Conservation (phyloP, 352 stramenopile genomes). For the Globisporangium paroecandrum region DNA sequence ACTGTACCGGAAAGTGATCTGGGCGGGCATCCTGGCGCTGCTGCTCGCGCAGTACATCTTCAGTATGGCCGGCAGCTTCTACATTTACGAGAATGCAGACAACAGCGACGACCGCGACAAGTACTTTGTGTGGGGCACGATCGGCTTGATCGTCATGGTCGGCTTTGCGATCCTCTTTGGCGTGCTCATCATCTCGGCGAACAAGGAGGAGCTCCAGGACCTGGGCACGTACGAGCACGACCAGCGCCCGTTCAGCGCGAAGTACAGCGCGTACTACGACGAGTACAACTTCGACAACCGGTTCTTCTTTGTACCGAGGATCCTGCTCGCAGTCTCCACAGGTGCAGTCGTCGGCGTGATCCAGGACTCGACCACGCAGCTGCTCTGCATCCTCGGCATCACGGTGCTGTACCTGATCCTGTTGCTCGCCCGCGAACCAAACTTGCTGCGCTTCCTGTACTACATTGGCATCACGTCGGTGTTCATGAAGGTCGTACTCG, state of each 20-base stretch:
- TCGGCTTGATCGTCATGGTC: slow-evolving; percentile 43
- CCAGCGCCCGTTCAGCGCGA: slow-evolving; percentile 69
- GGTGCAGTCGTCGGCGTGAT: slow-evolving; percentile 72
- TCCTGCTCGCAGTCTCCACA: slow-evolving; percentile 65
- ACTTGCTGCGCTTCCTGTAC: slow-evolving; percentile 78
- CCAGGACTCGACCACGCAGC: slow-evolving; percentile 58
- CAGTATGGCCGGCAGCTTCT: slow-evolving; percentile 76
- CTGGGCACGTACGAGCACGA: slow-evolving; percentile 75
- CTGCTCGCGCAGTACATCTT: slow-evolving; percentile 86
- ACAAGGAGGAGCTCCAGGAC: slow-evolving; percentile 69
- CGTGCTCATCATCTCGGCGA: slow-evolving; percentile 59
- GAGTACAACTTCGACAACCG: slow-evolving; percentile 90
- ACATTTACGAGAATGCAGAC: slow-evolving; percentile 48
- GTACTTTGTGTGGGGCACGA: slow-evolving; percentile 43
- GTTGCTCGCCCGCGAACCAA: slow-evolving; percentile 66
- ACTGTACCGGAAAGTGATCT: slow-evolving; percentile 84
- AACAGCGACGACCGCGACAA: slow-evolving; percentile 24
- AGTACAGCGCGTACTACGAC: slow-evolving; percentile 87
- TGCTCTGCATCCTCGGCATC: slow-evolving; percentile 69
- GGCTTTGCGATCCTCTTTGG: slow-evolving; percentile 63
- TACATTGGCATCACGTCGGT: slow-evolving; percentile 76
- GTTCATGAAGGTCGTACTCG: slow-evolving; percentile 79
- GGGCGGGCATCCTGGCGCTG: slow-evolving; percentile 61
- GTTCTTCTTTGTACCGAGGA: slow-evolving; percentile 84
- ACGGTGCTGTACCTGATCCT: slow-evolving; percentile 72